These are phyloP conservation scores for Cytospora chrysosperma DNA, from an alignment of 2,329 filamentous ascomycete genomes.

Conservation along the genomic window DNA sequence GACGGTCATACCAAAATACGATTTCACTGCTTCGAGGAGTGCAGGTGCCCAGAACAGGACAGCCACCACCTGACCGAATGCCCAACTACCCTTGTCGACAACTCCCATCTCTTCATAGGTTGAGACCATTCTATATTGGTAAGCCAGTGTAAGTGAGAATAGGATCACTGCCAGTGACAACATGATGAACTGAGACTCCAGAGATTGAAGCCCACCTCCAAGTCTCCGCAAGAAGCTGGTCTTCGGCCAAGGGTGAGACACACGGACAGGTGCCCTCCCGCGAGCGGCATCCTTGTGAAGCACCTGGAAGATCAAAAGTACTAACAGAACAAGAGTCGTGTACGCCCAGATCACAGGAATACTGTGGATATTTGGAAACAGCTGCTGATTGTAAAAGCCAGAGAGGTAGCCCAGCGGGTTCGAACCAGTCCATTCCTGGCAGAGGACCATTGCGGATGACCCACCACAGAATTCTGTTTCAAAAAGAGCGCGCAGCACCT, in stretches of 20 bases:
- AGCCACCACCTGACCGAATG: not conserved
- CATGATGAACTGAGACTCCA: not conserved
- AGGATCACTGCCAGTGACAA: not conserved
- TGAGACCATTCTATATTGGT: not conserved
- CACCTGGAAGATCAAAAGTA: not conserved
- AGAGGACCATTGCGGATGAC: not conserved
- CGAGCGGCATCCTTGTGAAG: not conserved
- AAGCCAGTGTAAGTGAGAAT: not conserved
- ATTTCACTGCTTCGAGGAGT: not conserved
- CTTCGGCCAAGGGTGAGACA: not conserved
- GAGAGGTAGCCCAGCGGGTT: not conserved
- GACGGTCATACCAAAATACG: not conserved
- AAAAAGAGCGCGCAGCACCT: not conserved
- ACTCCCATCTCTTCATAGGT: not conserved
- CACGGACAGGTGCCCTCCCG: not conserved
- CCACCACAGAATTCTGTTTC: not conserved
- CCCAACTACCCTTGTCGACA: not conserved
- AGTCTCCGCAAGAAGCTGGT: not conserved
- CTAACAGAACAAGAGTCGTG: not conserved
- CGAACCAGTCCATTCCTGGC: not conserved
- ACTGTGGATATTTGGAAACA: not conserved
- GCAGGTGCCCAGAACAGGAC: not conserved
- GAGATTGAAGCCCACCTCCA: not conserved
- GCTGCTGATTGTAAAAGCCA: not conserved
- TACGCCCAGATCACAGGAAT: not conserved